Percentiles rank a stretch among this genome's conserved stretches.
Conservation (phyloP, 106 monocot genomes). For the Acorus gramineus region DNA sequence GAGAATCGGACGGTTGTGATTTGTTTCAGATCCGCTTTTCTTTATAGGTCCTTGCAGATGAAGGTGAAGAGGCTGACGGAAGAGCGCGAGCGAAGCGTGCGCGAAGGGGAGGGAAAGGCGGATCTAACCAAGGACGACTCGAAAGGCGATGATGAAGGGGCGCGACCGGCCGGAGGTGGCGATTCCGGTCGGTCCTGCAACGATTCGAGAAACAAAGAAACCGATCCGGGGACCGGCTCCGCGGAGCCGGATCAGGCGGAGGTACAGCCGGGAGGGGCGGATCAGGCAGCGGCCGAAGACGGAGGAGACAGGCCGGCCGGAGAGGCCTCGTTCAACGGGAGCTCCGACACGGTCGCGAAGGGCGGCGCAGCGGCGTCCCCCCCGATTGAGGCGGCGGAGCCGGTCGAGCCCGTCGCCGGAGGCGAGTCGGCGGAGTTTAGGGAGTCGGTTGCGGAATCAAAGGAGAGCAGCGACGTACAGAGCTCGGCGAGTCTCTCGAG, state of each 20-base stretch:
- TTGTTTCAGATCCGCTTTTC: constrained; percentile 6
- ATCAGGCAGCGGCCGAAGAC: neutral
- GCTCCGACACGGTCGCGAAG: constrained; percentile 38
- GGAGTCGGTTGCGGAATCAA: constrained; percentile 15
- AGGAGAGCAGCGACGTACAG: constrained; percentile 72
- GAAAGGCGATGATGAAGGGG: constrained; percentile 3
- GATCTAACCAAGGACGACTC: constrained; percentile 15
- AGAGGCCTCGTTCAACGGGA: constrained; percentile 55
- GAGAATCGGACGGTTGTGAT: constrained; percentile 23
- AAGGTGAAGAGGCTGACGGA: constrained; percentile 45
- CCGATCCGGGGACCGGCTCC: constrained; percentile 52
- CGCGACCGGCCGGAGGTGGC: constrained; percentile 6
- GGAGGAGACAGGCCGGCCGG: constrained; percentile 14
- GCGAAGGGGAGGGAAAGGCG: constrained; percentile 5
- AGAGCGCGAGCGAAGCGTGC: constrained; percentile 32
- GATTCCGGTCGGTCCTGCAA: constrained; percentile 41
- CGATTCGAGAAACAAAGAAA: constrained; percentile 39
- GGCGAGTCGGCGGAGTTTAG: constrained; percentile 76
- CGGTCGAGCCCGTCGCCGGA: constrained; percentile 47
- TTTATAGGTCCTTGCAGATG: constrained; percentile 53
- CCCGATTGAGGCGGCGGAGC: constrained; percentile 1
- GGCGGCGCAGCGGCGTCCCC: constrained; percentile 3
- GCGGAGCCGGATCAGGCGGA: constrained; percentile 22
- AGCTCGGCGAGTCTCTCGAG: constrained; percentile 74
- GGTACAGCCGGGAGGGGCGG: neutral